phyloP scores from a whole-genome alignment of 257 asterid genomes.

The Solanum boliviense region DNA sequence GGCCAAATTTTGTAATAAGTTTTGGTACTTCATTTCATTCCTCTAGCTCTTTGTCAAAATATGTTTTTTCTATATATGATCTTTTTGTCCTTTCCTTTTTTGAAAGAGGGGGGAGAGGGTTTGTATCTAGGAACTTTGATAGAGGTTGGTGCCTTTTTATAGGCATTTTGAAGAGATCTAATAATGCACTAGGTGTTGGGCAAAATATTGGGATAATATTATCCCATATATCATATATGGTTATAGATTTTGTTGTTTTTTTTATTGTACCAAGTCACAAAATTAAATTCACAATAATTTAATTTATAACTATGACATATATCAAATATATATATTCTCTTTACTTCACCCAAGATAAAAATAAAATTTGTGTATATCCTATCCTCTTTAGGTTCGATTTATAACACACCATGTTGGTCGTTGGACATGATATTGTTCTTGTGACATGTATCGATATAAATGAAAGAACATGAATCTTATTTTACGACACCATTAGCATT shows the following conservation, averaged over 20 bases:
- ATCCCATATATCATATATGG: background rate
- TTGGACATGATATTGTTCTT: background rate
- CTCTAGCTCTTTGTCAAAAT: background rate
- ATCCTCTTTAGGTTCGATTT: accelerated
- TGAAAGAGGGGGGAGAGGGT: background rate
- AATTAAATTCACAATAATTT: background rate
- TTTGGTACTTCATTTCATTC: conserved; percentile 12
- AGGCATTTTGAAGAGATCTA: background rate
- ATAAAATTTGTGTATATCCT: background rate
- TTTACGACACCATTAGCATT: too few species aligned
- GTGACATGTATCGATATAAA: background rate
- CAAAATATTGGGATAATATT: background rate
- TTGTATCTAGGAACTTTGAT: background rate
- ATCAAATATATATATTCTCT: background rate
- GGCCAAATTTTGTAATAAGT: background rate
- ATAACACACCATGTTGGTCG: background rate
- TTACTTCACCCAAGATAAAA: background rate
- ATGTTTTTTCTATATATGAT: background rate
- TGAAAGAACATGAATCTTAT: too few species aligned
- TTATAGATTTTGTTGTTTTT: background rate
- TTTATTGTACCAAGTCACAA: background rate
- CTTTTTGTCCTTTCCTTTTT: background rate
- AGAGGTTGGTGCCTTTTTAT: conserved; percentile 3
- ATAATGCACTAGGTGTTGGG: background rate
- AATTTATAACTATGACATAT: background rate